Conservation (phyloP, 768 basidiomycete species). For the Hypholoma fasciculare region DNA sequence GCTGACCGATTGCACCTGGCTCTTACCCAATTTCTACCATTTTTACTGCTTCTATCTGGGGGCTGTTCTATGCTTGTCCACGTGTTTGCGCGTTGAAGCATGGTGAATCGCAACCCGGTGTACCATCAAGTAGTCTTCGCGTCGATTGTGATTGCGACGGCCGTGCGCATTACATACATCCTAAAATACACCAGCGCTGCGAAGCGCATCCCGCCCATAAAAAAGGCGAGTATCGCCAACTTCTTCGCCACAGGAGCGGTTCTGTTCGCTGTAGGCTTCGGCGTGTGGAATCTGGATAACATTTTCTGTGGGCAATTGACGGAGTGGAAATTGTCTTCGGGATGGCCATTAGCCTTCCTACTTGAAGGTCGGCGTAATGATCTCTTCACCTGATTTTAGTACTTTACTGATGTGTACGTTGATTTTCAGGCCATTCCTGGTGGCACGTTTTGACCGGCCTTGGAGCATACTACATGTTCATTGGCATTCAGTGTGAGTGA, state of each 20-base stretch:
- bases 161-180: conserved; percentile 54
- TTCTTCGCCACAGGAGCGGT: conserved; percentile 54
- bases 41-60: background rate
- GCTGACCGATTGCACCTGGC: background rate
- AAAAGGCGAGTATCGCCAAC: conserved; percentile 38
- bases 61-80: background rate
- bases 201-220: conserved; percentile 40
- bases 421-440: background rate
- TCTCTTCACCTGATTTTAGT: background rate
- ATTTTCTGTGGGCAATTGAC: conserved; percentile 66
- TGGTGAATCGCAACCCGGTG: conserved; percentile 69
- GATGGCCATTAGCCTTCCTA: conserved; percentile 68
- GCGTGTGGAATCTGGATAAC: conserved; percentile 83
- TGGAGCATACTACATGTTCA: background rate
- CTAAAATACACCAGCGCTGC: conserved; percentile 44
- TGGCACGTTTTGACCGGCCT: background rate
- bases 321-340: conserved; percentile 50
- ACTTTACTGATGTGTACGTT: background rate
- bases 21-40: too few relatives aligned
- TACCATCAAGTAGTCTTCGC: conserved; percentile 82
- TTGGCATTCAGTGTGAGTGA: background rate
- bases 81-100: conserved; percentile 34
- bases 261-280: conserved; percentile 64
- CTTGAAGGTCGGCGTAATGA: conserved; percentile 35
- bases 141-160: conserved; percentile 46